Evolutionary conservation across 768 basidiomycete species (phyloP), one percentile per base, ranked within the genome.

Genomic region (Psilocybe cyanescens): DNA sequence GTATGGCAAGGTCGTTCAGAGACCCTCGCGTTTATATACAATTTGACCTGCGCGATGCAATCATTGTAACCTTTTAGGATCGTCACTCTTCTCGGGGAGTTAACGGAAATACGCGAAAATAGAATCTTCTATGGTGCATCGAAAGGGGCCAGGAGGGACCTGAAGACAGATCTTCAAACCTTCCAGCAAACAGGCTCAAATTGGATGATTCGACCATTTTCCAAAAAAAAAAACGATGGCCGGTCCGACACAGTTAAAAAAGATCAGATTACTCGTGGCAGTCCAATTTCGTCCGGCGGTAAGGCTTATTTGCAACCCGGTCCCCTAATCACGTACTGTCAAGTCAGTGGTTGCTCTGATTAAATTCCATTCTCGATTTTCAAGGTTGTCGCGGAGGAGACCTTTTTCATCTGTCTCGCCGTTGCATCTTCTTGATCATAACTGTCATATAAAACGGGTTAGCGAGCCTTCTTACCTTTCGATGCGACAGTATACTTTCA

Each of bases 61-160:
- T 54, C 41, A 59, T 41, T 64, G 67, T 72, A 69, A 69, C 68
- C 65, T 52, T 65, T 67, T 65, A 67, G 59, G 59, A 63, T 64
- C 68, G 69, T 68, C 60, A 65, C 53, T 52, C 66, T 72, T 70
- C 74, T 77, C 79, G 80, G 80, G 68, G 77, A 77, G 72, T 79
- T 79, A 65, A 70, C 77, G 77, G 78, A 74, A 66, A 56, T 63
- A 68, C 62, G 63, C 67, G 62, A 68, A 57, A 63, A 65, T 65
- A 60, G 63, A 63, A 58, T 50, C 58, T 60, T 58, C 55, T 51
- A 53, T 35, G 49, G 46, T 58, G 52, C 65, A 49, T 57, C 52
- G 61, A 60, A 48, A 49, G 41, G 31, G 37, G 45, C 14, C 19
- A 19, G 50, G 47, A 55, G 41, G 49, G 24, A 58, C 35, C 50